Conservation (phyloP, 805 yeast genomes). For the Spathaspora passalidarum region DNA sequence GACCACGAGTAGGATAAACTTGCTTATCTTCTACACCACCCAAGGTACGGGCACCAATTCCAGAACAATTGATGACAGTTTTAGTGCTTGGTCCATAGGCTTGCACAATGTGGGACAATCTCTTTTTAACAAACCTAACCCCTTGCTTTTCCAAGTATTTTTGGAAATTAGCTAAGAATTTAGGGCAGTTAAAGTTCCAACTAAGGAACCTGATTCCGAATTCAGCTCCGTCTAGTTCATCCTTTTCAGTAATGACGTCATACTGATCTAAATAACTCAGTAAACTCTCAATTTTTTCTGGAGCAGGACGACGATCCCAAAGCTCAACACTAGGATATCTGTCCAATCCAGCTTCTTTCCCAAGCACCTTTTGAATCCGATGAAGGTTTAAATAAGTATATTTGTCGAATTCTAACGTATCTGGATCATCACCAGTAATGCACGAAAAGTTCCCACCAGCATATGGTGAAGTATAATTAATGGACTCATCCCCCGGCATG, state of each 20-base stretch:
- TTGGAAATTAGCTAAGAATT: constrained; percentile 49
- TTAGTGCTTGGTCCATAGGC: constrained; percentile 42
- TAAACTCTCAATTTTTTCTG: constrained; percentile 46
- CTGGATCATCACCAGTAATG: constrained; percentile 55
- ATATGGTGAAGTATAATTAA: constrained; percentile 75
- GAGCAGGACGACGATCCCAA: constrained; percentile 51
- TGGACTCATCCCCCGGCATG: constrained; percentile 77
- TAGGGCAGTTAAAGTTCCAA: constrained; percentile 74
- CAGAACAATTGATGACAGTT: constrained; percentile 72
- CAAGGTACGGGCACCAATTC: constrained; percentile 61
- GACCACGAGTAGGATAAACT: constrained; percentile 77
- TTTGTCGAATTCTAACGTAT: constrained; percentile 47
- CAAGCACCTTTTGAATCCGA: constrained; percentile 50
- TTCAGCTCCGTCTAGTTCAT: constrained; percentile 50
- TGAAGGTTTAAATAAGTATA: constrained; percentile 51
- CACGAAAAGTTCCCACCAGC: constrained; percentile 49
- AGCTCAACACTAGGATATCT: constrained; percentile 54
- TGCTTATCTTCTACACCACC: constrained; percentile 63
- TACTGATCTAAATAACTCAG: constrained; percentile 49
- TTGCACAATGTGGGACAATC: constrained; percentile 52
- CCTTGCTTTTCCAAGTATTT: constrained; percentile 45
- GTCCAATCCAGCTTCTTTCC: constrained; percentile 52
- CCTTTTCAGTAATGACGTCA: constrained; percentile 27
- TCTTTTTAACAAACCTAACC: constrained; percentile 47
- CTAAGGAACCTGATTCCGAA: constrained; percentile 58